Evolutionary conservation across 106 monocot species (phyloP).

Genomic region (Dactylorhiza incarnata): DNA sequence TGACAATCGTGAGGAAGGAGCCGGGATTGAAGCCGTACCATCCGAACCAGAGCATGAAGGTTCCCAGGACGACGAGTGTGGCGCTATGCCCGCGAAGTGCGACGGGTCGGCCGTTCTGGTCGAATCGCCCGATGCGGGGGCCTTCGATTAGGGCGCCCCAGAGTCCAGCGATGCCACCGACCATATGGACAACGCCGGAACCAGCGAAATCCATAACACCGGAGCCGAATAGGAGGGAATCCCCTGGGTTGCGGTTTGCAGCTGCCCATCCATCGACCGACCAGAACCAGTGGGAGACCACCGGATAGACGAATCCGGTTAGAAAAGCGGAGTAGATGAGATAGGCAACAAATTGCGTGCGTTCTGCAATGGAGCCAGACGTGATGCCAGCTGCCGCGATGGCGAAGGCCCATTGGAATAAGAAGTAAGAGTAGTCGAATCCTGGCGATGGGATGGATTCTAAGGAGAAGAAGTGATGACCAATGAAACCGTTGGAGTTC

Average conservation of each 20-base stretch:
- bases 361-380: slow-evolving; percentile 14
- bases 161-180: slow-evolving; percentile 10
- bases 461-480: slow-evolving; percentile 37
- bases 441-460: slow-evolving; percentile 16
- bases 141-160: slow-evolving; percentile 14
- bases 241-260: neutral
- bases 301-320: slow-evolving; percentile 33
- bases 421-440: slow-evolving; percentile 53
- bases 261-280: slow-evolving; percentile 3
- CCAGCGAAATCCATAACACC: slow-evolving; percentile 11
- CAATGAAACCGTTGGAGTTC: slow-evolving; percentile 50
- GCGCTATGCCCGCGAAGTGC: slow-evolving; percentile 19
- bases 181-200: slow-evolving; percentile 15
- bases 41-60: slow-evolving; percentile 33
- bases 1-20: slow-evolving; percentile 21
- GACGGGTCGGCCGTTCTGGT: slow-evolving; percentile 10
- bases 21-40: slow-evolving; percentile 15
- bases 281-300: slow-evolving; percentile 23
- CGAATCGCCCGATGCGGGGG: slow-evolving; percentile 20
- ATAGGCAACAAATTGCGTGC: slow-evolving; percentile 42
- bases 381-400: slow-evolving; percentile 44
- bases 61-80: slow-evolving; percentile 15
- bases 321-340: slow-evolving; percentile 37
- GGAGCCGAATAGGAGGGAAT: slow-evolving; percentile 12
- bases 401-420: slow-evolving; percentile 72